phyloP scores from a whole-genome alignment of 768 basidiomycete species.

The Infundibulicybe gibba region DNA sequence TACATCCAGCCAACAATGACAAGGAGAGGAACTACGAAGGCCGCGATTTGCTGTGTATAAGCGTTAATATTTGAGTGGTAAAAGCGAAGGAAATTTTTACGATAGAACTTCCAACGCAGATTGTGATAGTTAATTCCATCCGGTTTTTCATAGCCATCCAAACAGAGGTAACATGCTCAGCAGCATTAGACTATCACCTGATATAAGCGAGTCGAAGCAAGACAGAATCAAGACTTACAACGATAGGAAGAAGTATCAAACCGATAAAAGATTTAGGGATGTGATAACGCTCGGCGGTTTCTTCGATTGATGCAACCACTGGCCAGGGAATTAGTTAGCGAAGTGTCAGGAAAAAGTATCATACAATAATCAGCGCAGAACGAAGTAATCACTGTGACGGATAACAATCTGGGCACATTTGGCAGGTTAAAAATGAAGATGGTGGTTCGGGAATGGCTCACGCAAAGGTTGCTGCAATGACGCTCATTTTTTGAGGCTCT shows the following conservation, averaged over 20 bases:
- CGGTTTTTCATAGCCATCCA: slow-evolving; percentile 83
- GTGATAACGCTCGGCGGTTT: slow-evolving; percentile 75
- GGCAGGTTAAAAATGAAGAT: neutral
- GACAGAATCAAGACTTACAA: slow-evolving; percentile 42
- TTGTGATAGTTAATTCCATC: slow-evolving; percentile 68
- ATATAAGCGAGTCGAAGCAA: neutral
- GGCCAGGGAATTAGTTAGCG: slow-evolving; percentile 6
- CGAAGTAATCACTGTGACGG: slow-evolving; percentile 75
- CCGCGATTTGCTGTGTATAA: slow-evolving; percentile 67
- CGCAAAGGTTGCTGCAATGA: slow-evolving; percentile 58
- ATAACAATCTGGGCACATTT: slow-evolving; percentile 46
- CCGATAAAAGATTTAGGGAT: slow-evolving; percentile 88
- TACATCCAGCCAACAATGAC: slow-evolving; percentile 88
- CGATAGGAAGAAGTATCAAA: slow-evolving; percentile 83
- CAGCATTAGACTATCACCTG: slow-evolving; percentile 60
- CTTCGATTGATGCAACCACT: slow-evolving; percentile 93
- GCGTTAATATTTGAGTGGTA: no score
- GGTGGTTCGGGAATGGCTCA: slow-evolving; percentile 23
- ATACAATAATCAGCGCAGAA: slow-evolving; percentile 87
- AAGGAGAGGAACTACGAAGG: slow-evolving; percentile 83
- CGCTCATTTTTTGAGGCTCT: slow-evolving; percentile 63
- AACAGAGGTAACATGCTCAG: slow-evolving; percentile 82
- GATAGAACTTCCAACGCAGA: slow-evolving; percentile 80
- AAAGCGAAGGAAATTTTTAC: slow-evolving; percentile 32
- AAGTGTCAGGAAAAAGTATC: slow-evolving; percentile 23